These are phyloP conservation scores for Geum urbanum DNA, from an alignment of 306 rosid genomes.

Conservation along the genomic window DNA sequence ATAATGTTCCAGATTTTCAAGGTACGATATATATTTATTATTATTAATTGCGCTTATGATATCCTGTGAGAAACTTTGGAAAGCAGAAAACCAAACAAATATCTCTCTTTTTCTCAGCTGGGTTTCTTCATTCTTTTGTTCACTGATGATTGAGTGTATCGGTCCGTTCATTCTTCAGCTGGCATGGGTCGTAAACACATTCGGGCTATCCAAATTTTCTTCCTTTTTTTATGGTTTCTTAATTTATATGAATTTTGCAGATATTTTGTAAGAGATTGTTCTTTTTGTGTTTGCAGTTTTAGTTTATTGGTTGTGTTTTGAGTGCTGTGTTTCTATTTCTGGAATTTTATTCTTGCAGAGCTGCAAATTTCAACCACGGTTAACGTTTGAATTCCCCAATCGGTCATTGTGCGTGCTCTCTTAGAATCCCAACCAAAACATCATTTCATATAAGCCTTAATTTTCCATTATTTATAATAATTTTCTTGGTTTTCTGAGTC, in stretches of 20 bases:
- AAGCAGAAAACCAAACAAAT: not conserved
- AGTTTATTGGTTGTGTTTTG: not conserved
- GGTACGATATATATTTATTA: slow-evolving; percentile 42
- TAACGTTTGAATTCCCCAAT: slow-evolving; percentile 34
- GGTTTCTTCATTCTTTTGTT: slow-evolving; percentile 6
- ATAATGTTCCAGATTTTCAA: slow-evolving; percentile 83
- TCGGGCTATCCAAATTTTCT: slow-evolving; percentile 15
- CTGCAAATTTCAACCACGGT: slow-evolving; percentile 29
- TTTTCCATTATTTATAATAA: slow-evolving; percentile 6
- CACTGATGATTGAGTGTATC: not conserved
- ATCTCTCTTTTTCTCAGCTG: not conserved
- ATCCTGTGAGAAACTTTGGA: not conserved
- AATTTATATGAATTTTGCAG: not conserved
- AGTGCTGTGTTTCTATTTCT: slow-evolving; percentile 28
- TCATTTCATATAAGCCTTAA: slow-evolving; percentile 11
- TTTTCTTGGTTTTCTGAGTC: not conserved
- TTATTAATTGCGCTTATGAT: not conserved
- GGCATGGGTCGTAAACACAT: slow-evolving; percentile 20
- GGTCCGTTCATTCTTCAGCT: slow-evolving; percentile 24
- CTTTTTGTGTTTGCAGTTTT: not conserved
- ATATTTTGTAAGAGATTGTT: slow-evolving; percentile 23
- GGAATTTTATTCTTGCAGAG: slow-evolving; percentile 29
- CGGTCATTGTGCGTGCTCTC: slow-evolving; percentile 17
- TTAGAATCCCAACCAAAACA: slow-evolving; percentile 23
- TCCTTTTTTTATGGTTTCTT: not conserved